Conservation (phyloP, 2,329 filamentous ascomycete genomes). For the Pyricularia sp. region DNA sequence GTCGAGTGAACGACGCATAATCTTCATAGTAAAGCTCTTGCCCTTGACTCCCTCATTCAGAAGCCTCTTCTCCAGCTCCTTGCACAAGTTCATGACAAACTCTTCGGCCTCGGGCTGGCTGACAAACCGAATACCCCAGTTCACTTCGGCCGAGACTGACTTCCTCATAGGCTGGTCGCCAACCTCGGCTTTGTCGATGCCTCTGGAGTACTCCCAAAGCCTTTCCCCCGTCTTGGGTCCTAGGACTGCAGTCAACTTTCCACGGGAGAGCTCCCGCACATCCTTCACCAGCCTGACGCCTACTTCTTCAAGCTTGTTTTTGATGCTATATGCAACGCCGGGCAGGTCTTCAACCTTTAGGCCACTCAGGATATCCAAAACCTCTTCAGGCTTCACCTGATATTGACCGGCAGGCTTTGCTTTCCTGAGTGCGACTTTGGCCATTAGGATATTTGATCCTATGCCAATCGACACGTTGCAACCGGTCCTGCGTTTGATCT, state of each 20-base stretch:
- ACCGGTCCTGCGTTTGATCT: slow-evolving; percentile 60
- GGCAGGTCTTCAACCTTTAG: slow-evolving; percentile 73
- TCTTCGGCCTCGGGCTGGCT: slow-evolving; percentile 87
- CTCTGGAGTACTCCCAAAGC: slow-evolving; percentile 78
- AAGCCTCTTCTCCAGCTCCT: slow-evolving; percentile 70
- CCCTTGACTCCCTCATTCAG: slow-evolving; percentile 77
- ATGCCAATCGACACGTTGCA: slow-evolving; percentile 91
- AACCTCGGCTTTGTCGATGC: slow-evolving; percentile 75
- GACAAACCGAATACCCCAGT: slow-evolving; percentile 94
- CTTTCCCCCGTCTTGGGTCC: slow-evolving; percentile 90
- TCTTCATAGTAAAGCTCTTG: slow-evolving; percentile 79
- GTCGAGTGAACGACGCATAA: slow-evolving; percentile 78
- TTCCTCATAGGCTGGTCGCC: slow-evolving; percentile 78
- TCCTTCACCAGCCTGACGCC: slow-evolving; percentile 75
- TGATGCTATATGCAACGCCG: slow-evolving; percentile 83
- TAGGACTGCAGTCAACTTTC: slow-evolving; percentile 57
- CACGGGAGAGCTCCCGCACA: slow-evolving; percentile 62
- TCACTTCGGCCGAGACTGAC: slow-evolving; percentile 93
- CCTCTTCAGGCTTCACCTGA: slow-evolving; percentile 70
- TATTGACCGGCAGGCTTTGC: slow-evolving; percentile 92
- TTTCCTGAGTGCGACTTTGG: slow-evolving; percentile 79
- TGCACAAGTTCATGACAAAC: slow-evolving; percentile 74
- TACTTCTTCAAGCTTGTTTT: slow-evolving; percentile 76
- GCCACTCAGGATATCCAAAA: slow-evolving; percentile 62
- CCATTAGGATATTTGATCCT: slow-evolving; percentile 77